Evolutionary conservation across 352 stramenopile species (phyloP).

Genomic region (Globisporangium perplexum): DNA sequence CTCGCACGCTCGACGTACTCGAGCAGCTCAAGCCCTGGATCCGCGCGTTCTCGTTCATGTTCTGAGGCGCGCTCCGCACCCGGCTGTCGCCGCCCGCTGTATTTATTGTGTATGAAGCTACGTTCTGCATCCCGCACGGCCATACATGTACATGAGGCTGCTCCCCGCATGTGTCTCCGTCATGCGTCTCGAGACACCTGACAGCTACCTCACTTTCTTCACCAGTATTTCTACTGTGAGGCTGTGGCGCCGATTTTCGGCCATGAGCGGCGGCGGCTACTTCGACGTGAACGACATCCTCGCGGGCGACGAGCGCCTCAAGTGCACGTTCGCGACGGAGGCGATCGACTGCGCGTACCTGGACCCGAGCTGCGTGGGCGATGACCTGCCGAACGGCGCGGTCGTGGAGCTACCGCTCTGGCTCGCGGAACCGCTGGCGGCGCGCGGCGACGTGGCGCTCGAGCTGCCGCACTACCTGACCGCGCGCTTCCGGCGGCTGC

Average conservation of each 20-base stretch:
- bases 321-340: conserved; percentile 67
- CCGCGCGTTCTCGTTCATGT: conserved; percentile 47
- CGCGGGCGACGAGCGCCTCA: conserved; percentile 73
- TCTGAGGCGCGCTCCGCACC: conserved; percentile 23
- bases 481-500: conserved; percentile 71
- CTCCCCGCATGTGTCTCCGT: too few relatives aligned
- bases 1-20: conserved; percentile 45
- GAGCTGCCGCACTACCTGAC: conserved; percentile 59
- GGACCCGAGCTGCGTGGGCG: conserved; percentile 52
- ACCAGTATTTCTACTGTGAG: background rate
- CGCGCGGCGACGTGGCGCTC: conserved; percentile 46
- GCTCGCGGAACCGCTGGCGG: conserved; percentile 52
- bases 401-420: conserved; percentile 75
- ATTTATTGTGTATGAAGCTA: background rate
- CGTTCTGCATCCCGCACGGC: background rate
- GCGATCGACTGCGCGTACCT: conserved; percentile 68
- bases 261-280: conserved; percentile 29
- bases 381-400: conserved; percentile 38
- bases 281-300: conserved; percentile 75
- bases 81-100: background rate
- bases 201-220: background rate
- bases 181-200: too few relatives aligned
- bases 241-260: background rate
- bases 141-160: background rate
- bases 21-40: conserved; percentile 51